Evolutionary conservation across 2,329 filamentous ascomycete genomes (phyloP), one percentile per base, ranked within the genome.

Genomic region (Talaromyces sp.): DNA sequence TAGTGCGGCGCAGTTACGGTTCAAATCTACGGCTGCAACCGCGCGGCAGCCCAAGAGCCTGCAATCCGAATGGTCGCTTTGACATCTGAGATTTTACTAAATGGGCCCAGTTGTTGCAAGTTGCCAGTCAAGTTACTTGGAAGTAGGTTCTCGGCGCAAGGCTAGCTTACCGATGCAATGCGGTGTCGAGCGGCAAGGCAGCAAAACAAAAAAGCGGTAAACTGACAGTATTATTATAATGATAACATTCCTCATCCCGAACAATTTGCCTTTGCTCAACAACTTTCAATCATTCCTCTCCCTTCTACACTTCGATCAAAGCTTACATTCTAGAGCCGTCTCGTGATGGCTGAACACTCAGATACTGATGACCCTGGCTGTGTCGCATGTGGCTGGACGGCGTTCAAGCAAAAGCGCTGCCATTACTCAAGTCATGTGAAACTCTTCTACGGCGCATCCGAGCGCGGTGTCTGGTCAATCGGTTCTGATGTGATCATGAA

Each of bases 271-370:
- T 17, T 43, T 13, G 14, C 13, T 43, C 29, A 11, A 31, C 29
- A 3, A 27, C 26, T 27, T 27, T 10, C 29, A 1, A 31, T 43
- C 6, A 19, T 19, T 17, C 1, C 6, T 43, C 38, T 43, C 41
- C 4, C 6, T 17, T n/a, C 41, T 43, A 21, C 41, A 3, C 19
- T 43, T 43, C 19, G 13, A 19, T 43, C 17, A 43, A 43, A 43
- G 41, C 19, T 13, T 8, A 49, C 13, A 49, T 24, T 3, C 43
- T 49, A 1, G 10, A 49, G 19, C n/a, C 21, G 19, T 11, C 5
- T 43, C 9, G 96, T 87, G 70, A 86, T 84, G 55, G 96, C 91
- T 10, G 91, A 92, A 73, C 96, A 92, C 77, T 96, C 96, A 64
- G 92, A 92, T 71, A 35, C 55, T 35, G 55, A 57, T 38, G 19